phyloP scores from a whole-genome alignment of 441 rosid species.

The Euphorbia schlechtendalii region DNA sequence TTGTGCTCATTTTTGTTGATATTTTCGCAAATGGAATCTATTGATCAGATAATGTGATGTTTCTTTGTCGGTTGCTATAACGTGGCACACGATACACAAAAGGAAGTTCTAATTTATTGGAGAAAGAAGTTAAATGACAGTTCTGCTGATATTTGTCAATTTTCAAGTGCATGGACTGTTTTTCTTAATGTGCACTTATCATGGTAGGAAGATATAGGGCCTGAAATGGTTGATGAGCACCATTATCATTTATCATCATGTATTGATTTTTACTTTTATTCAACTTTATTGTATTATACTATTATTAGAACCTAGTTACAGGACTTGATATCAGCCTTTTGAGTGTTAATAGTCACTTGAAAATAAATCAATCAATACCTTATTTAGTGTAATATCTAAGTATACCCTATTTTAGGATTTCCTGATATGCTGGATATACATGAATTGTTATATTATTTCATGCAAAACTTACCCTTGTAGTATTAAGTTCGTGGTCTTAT shows the following conservation, averaged over 20 bases:
- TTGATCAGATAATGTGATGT: neutral
- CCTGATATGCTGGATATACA: neutral
- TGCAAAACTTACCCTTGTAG: neutral
- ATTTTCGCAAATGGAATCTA: neutral
- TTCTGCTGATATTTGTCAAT: neutral
- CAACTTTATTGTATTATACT: neutral
- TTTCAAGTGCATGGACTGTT: neutral
- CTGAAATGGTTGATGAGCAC: neutral
- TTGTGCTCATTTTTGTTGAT: neutral
- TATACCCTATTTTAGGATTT: too few relatives aligned
- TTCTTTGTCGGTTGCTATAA: neutral
- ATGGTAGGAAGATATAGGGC: neutral
- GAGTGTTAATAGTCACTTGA: neutral
- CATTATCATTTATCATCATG: neutral
- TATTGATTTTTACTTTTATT: neutral
- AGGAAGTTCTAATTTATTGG: neutral
- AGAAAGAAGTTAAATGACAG: neutral
- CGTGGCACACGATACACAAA: neutral
- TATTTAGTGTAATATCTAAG: neutral
- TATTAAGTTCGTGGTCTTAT: neutral
- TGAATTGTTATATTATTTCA: neutral
- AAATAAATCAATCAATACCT: neutral
- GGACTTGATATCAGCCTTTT: neutral
- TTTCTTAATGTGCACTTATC: neutral
- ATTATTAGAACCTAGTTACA: neutral